Evolutionary conservation across 164 flowering plant species (phyloP).

Genomic region (Magnolia sinica): DNA sequence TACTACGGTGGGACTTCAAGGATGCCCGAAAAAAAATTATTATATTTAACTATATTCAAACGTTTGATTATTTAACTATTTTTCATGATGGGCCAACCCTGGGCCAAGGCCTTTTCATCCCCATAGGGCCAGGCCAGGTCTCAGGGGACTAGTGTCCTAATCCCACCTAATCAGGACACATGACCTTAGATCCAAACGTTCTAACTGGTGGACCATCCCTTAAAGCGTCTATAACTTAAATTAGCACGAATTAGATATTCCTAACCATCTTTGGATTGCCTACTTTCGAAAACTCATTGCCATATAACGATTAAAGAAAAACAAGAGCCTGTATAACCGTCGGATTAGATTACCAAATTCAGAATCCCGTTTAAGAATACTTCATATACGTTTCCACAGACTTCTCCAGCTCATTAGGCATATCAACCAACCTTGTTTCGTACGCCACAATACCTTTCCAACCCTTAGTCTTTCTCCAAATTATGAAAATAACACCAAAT

Average conservation of each 20-base stretch:
- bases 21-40: too few relatives aligned
- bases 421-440: not conserved
- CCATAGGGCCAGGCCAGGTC: too few relatives aligned
- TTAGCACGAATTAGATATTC: not conserved
- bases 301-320: not conserved
- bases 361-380: not conserved
- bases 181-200: too few relatives aligned
- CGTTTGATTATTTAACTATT: too few relatives aligned
- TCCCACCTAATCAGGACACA: not conserved
- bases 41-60: too few relatives aligned
- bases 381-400: not conserved
- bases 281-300: not conserved
- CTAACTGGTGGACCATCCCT: not conserved
- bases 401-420: not conserved
- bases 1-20: too few relatives aligned
- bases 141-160: too few relatives aligned
- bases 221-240: not conserved
- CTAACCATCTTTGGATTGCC: not conserved
- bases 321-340: not conserved
- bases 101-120: too few relatives aligned
- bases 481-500: not conserved
- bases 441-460: not conserved
- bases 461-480: too few relatives aligned
- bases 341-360: not conserved
- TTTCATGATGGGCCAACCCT: too few relatives aligned